A percentile compares a stretch with the other conserved stretches of the same genome.
phyloP scores from a whole-genome alignment of 208 protist genomes.

The Leptomonas seymouri region DNA sequence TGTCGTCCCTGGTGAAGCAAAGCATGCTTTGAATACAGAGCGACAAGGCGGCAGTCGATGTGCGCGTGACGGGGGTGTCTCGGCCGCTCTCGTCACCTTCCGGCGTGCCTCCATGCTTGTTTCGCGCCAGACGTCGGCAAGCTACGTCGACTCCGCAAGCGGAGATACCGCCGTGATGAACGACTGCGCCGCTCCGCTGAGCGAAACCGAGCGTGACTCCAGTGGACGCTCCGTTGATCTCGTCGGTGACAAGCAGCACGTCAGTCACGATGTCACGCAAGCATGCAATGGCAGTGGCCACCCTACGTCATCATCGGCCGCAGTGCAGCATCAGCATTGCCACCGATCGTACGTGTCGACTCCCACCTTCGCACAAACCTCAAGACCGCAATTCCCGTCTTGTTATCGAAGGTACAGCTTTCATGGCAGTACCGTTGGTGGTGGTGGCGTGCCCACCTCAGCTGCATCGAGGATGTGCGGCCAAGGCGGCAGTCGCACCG shows the following conservation, averaged over 20 bases:
- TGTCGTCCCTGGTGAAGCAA: slow-evolving; percentile 8
- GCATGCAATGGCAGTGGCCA: neutral
- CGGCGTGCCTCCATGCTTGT: neutral
- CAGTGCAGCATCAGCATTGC: neutral
- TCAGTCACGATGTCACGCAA: no score
- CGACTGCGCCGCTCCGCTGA: neutral
- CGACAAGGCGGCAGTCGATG: neutral
- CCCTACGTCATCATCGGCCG: neutral
- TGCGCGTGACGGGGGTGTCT: neutral
- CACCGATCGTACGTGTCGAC: neutral
- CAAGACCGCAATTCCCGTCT: neutral
- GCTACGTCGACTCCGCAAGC: slow-evolving; percentile 6
- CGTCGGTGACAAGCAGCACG: neutral
- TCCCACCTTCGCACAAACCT: neutral
- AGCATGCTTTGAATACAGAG: neutral
- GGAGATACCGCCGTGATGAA: neutral
- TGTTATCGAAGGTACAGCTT: neutral
- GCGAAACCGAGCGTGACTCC: neutral
- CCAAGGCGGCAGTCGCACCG: slow-evolving; percentile 6
- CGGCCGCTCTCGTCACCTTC: neutral
- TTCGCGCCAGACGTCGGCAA: slow-evolving; percentile 6
- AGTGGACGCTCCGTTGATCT: slow-evolving; percentile 1
- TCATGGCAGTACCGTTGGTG: neutral
- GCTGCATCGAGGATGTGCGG: neutral
- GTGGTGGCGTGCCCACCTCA: neutral